Evolutionary conservation across 2,329 filamentous ascomycete species (phyloP), one percentile per base, ranked within the genome.

Genomic region (Penicillium paneum): DNA sequence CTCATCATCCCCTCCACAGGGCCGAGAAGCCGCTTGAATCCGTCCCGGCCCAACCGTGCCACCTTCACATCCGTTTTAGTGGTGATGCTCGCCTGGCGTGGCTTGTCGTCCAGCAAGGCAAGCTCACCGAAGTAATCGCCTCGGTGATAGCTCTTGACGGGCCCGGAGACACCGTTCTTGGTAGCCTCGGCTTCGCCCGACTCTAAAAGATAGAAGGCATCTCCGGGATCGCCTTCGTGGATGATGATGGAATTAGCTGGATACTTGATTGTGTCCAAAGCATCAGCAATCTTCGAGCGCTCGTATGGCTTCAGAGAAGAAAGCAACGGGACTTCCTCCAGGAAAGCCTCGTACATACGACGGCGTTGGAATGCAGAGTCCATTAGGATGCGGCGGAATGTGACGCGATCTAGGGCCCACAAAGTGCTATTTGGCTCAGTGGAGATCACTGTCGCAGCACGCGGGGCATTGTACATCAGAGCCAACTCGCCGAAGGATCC

Each of bases 41-140:
- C 94, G 65, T 91, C 90, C 76, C 97, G 96, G 63, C 91, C 91
- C 44, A 99, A 79, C 45, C 87, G 91, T 5, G 93, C 94, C 47
- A 97, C 90, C 78, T 97, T 97, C 71, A 96, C 89, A 59, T 96
- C 90, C 7, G 88, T 89, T 72, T 85, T 82, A 65, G 90, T 90
- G 43, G 95, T 79, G 49, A 99, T 86, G 64, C 89, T 96, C 47
- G 94, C 94, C 35, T 93, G 93, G 69, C 94, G 87, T 8, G 94
- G 94, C 51, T 91, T 90, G 69, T 99, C 93, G 64, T 97, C 95
- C 64, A 97, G 81, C 68, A 99, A 76, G 7, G 94, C 94, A 57
- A 99, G 80, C 76, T 99, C 94, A 58, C 94, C 94, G 76, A 99
- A 99, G 79, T 94, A 99, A 69, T 97, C 94, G 29, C 94, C 94